These are phyloP conservation scores for Alternaria hordeiaustralica DNA, from an alignment of 2,329 filamentous ascomycete genomes.

Conservation along the genomic window DNA sequence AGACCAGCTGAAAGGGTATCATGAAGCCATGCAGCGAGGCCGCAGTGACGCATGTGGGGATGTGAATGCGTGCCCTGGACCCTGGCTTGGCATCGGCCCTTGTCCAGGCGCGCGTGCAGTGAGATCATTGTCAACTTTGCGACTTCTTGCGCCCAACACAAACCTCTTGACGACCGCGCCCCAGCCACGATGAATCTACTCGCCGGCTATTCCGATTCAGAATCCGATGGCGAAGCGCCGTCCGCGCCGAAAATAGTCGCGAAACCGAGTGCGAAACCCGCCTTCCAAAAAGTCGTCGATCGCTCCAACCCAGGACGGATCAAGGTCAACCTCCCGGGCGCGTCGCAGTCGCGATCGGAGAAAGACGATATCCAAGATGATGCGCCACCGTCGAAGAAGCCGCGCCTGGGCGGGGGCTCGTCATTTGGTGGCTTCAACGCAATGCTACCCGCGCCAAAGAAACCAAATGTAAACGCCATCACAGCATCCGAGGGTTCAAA, in stretches of 20 bases:
- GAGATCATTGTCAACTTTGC: slow-evolving; percentile 21
- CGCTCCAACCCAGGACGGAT: slow-evolving; percentile 84
- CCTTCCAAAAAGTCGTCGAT: slow-evolving; percentile 82
- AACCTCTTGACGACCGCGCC: neutral
- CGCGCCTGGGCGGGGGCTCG: slow-evolving; percentile 66
- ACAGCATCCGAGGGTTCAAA: slow-evolving; percentile 32
- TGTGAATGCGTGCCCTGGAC: slow-evolving; percentile 20
- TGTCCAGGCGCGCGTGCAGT: slow-evolving; percentile 11
- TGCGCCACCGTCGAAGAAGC: slow-evolving; percentile 70
- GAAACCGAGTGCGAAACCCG: slow-evolving; percentile 60
- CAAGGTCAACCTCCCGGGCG: slow-evolving; percentile 74
- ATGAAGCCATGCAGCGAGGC: slow-evolving; percentile 12
- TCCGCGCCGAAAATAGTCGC: slow-evolving; percentile 45
- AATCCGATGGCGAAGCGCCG: slow-evolving; percentile 66
- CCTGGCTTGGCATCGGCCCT: slow-evolving; percentile 29
- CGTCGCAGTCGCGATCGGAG: slow-evolving; percentile 50
- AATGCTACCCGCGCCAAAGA: slow-evolving; percentile 84
- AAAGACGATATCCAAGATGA: slow-evolving; percentile 52
- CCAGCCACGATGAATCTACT: slow-evolving; percentile 66
- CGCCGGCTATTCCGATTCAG: slow-evolving; percentile 84
- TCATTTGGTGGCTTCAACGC: slow-evolving; percentile 84
- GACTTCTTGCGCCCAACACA: neutral
- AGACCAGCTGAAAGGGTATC: slow-evolving; percentile 44
- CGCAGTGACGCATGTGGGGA: slow-evolving; percentile 11
- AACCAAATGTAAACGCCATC: slow-evolving; percentile 40